These are phyloP conservation scores for Withania somnifera DNA, from an alignment of 305 asterid genomes.

Conservation along the genomic window DNA sequence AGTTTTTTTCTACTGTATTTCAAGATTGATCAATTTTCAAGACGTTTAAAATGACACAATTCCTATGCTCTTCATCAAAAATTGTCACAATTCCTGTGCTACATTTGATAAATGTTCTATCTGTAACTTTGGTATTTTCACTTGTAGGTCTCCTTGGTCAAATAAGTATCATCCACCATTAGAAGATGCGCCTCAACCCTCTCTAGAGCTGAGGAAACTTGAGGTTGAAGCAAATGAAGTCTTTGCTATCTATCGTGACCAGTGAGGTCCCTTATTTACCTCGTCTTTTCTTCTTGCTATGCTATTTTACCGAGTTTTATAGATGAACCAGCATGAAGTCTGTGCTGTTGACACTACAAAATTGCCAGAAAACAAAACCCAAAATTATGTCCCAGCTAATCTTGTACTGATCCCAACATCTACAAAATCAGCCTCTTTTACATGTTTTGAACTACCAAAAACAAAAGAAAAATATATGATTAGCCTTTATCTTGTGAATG, in stretches of 20 bases:
- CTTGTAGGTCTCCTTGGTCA: constrained; percentile 90
- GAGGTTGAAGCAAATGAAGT: constrained; percentile 95
- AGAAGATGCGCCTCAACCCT: constrained; percentile 79
- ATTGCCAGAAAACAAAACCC: not conserved
- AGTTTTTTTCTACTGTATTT: not conserved
- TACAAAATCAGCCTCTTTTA: not conserved
- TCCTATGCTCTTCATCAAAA: not conserved
- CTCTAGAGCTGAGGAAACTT: constrained; percentile 78
- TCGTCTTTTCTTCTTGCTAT: constrained; percentile 29
- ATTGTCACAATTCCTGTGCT: not conserved
- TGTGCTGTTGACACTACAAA: not conserved
- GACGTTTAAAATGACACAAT: not conserved
- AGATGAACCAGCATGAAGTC: not conserved
- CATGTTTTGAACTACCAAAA: not conserved
- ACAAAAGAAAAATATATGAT: not conserved
- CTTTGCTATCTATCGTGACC: constrained; percentile 94
- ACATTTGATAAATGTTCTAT: not conserved
- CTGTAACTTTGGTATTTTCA: not conserved
- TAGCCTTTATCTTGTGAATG: not conserved
- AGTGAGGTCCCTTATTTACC: constrained; percentile 92
- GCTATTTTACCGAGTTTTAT: not conserved
- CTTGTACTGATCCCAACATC: not conserved
- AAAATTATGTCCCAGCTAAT: not conserved
- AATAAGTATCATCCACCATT: constrained; percentile 76
- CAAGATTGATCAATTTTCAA: not conserved